Base-by-base conservation (phyloP, 108 stramenopile genomes). In the Aurantiochytrium sp. region DNA sequence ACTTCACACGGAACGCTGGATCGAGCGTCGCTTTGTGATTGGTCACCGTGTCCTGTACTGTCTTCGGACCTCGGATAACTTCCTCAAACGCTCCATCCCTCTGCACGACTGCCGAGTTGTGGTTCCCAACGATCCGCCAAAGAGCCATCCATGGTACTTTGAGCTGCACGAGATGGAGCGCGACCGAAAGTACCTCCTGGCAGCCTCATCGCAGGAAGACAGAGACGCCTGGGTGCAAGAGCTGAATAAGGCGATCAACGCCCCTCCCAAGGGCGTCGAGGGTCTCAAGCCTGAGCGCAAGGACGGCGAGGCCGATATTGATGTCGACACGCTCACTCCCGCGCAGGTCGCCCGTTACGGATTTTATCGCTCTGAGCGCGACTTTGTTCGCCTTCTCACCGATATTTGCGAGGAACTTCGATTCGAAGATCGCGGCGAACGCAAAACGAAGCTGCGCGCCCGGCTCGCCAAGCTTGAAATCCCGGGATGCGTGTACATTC, bases 351-450 rank as follows among this genome's bases (percentile, higher is more conserved):
- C 93, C 4, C 95, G 98, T 16, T 98, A 96, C 91, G 94, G 96
- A 53, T 98, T 97, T 88, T 98, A 96, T 91, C 93, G 95, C 29
- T 92, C 96, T 58, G 96, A 97, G 91, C 95, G 98, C 45, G 95
- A 96, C 51, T 98, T 99, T 91, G 95, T 98, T 44, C 93, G 96
- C 8, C 90, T 91, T 55, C 88, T 99, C 18, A 97, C 96, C 49
- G 95, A 97, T 88, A 95, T 99, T 60, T 97, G 97, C 49, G 98
- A 99, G 93, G 95, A 96, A 12, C 92, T 99, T 57, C 95, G 98
- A 49, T 98, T 98, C 91, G 94, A 94, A 64, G 97, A 98, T 60
- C 95, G 95, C 19, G 91, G 91, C 4, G 93, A 96, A 58, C 94
- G 98, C 45, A 97, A 96, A 89, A 90, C 64, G 8, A 44, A 95